These are phyloP conservation scores for Letharia lupina DNA, from an alignment of 495 filamentous ascomycete species.

Conservation along the genomic window DNA sequence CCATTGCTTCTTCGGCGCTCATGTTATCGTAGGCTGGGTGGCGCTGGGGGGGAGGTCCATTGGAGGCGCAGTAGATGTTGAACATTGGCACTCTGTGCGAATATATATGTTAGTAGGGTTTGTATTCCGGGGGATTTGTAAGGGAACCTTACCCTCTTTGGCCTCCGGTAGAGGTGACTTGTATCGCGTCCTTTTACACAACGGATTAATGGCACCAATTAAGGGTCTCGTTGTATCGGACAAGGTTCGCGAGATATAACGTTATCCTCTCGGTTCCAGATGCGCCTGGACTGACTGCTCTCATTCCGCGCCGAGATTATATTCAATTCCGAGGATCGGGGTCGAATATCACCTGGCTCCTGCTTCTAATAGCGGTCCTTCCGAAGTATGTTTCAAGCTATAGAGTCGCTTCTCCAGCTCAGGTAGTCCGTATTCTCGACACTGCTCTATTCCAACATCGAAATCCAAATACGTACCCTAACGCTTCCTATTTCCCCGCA, in stretches of 20 bases:
- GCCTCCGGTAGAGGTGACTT: neutral
- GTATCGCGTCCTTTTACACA: neutral
- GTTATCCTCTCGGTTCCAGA: neutral
- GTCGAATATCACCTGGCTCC: neutral
- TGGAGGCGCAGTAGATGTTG: constrained; percentile 35
- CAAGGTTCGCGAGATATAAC: neutral
- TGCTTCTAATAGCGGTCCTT: neutral
- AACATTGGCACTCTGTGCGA: constrained; percentile 25
- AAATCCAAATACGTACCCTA: constrained; percentile 3
- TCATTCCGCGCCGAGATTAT: neutral
- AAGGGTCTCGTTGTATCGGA: neutral
- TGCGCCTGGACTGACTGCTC: neutral
- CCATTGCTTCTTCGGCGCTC: constrained; percentile 32
- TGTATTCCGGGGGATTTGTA: too few species aligned
- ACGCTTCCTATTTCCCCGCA: neutral
- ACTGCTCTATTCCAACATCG: constrained; percentile 6
- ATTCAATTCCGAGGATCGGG: neutral
- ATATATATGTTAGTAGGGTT: too few species aligned
- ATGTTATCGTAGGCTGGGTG: constrained; percentile 39
- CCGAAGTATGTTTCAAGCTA: neutral
- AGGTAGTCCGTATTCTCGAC: neutral
- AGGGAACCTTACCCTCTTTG: neutral
- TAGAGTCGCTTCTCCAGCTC: constrained; percentile 5
- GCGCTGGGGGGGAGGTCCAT: constrained; percentile 34
- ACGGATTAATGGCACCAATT: neutral